Base-by-base conservation (phyloP, 2,329 filamentous ascomycete genomes). In the Dactylellina cionopaga region DNA sequence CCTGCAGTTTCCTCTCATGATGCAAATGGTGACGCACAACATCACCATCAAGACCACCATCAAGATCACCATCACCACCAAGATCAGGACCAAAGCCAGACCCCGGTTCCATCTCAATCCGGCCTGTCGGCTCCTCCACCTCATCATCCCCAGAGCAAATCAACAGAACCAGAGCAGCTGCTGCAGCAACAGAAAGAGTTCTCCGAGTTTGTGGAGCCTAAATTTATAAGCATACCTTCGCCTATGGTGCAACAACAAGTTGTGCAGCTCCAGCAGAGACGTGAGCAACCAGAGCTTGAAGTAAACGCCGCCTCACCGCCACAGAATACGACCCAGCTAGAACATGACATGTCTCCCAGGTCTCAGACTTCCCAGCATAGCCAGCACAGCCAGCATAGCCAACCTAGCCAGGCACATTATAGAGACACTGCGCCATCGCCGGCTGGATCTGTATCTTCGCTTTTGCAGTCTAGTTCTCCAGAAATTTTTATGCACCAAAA, bases 401-500 rank as follows among this genome's bases (percentile, higher is more conserved):
- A 60, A 68, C 25, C 49, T 37, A 15, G 3, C 25, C 35, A 60
- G 29, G 1, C 69, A n/a, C 69, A 74, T 17, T 66, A 63, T 27
- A 62, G 63, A 62, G 69, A 68, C 33, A 58, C 29, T 5, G 69
- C 69, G 5, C 54, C 63, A 11, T 74, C 69, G 6, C 69, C 69
- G 5, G 69, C 69, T 39, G 69, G 69, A 19, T 74, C 69, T n/a
- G 69, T 74, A 22, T 74, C 69, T 17, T 74, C 69, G 39, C 54
- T 74, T 19, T 49, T 74, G 31, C 69, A 74, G 31, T 74, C 69
- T 10, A 65, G 55, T 60, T 68, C 69, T 43, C 69, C 69, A 0
- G 69, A 74, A 49, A 74, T 74, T 2, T 74, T 68, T 49, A 74
- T 74, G 69, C 68, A 72, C 27, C 68, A 72, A 31, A 72, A 64